Evolutionary conservation across 1,139 yeast genomes (phyloP), one percentile per base, ranked within the genome.

Genomic region (Suhomyces panamericanus): DNA sequence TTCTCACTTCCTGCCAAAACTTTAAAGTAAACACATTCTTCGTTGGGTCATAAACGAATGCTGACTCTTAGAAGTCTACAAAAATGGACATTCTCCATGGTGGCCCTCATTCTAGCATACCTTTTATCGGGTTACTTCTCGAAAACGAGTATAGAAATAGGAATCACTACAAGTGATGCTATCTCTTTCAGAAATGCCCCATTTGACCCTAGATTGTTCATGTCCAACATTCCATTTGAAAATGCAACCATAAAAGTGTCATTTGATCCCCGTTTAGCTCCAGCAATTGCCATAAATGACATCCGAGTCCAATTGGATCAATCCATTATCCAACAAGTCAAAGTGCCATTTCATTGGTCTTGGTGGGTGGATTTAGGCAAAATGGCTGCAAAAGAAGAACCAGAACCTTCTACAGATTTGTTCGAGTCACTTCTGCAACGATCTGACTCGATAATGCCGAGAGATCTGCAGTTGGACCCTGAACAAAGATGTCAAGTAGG

Each of bases 251-350:
- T 4, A 3, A 16, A 2, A 6, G 17, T 11, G 27, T 5, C 34
- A 3, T 44, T 42, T 41, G 64, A 59, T 44, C 59, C 64, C 6
- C 38, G 63, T 11, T 40, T 57, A 14, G 44, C 56, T 36, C 58
- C 59, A 7, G 55, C 61, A 3, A 43, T 58, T 5, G 47, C 54
- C 46, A 28, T 55, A 9, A 31, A 47, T n/a, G 32, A 41, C 5
- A 32, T 58, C 6, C 13, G 32, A 15, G 4, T 10, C 42, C 15
- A 28, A 22, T 17, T 13, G 35, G 6, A 32, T 30, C 13, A 47
- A 32, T 1, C 11, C 33, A 35, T 13, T 13, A 3, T 13, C 8
- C 24, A 15, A 8, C 35, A 16, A 33, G 11, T 22, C 9, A 12
- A 43, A 2, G 27, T 59, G 8, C 61, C 60, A 1, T 60, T 60